Percentiles rank a stretch among this genome's conserved stretches.
Evolutionary conservation across 768 basidiomycete genomes (phyloP).

Genomic region (Lentinula detonsa): DNA sequence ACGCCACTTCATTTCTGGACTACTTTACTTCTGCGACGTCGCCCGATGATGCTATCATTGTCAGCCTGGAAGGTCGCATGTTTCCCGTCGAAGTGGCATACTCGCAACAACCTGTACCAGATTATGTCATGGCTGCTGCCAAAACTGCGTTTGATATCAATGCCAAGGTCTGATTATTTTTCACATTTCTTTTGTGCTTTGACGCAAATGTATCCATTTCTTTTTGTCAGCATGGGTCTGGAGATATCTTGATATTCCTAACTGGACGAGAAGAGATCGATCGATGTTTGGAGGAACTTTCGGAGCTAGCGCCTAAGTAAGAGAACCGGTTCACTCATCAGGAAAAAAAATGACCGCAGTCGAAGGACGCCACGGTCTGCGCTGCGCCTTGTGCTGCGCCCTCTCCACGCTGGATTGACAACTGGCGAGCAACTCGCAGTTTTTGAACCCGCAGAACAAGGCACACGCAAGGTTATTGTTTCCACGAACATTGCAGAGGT

Average conservation of each 20-base stretch:
- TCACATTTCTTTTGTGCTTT: neutral
- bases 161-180: slow-evolving; percentile 47
- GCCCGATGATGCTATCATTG: slow-evolving; percentile 70
- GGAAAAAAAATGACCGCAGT: neutral
- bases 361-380: slow-evolving; percentile 48
- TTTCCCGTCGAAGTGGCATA: slow-evolving; percentile 95
- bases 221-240: slow-evolving; percentile 58
- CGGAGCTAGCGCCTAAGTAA: slow-evolving; percentile 74
- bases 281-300: slow-evolving; percentile 70
- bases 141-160: slow-evolving; percentile 82
- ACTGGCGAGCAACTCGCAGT: slow-evolving; percentile 84
- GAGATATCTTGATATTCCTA: slow-evolving; percentile 91
- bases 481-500: slow-evolving; percentile 97
- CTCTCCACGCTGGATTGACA: slow-evolving; percentile 85
- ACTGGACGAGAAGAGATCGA: slow-evolving; percentile 98
- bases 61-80: slow-evolving; percentile 90
- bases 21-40: slow-evolving; percentile 72
- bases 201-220: neutral
- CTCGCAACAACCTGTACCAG: slow-evolving; percentile 65
- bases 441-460: slow-evolving; percentile 71
- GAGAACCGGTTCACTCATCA: slow-evolving; percentile 1
- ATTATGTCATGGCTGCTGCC: slow-evolving; percentile 81
- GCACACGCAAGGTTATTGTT: slow-evolving; percentile 84
- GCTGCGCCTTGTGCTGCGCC: slow-evolving; percentile 56
- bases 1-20: slow-evolving; percentile 82